These are phyloP conservation scores for Pyrenochaeta sp. DNA, from an alignment of 2,329 filamentous ascomycete species.

Conservation along the genomic window DNA sequence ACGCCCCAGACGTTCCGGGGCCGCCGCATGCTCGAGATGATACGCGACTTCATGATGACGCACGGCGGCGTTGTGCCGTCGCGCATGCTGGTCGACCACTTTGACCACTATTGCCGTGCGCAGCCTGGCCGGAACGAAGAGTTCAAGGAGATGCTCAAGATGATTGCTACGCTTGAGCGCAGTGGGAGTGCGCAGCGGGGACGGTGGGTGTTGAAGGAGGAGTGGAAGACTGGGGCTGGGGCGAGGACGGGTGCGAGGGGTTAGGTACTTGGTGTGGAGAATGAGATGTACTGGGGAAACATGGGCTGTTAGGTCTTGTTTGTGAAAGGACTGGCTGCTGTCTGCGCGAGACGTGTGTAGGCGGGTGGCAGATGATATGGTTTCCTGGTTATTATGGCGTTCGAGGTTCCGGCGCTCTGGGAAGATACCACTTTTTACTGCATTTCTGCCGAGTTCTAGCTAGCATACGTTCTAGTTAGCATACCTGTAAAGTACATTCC, in stretches of 20 bases:
- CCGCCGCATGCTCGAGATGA: constrained; percentile 60
- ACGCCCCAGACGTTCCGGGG: constrained; percentile 38
- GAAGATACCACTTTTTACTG: constrained; percentile 10
- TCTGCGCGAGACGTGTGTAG: too few relatives aligned
- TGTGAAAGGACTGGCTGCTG: too few relatives aligned
- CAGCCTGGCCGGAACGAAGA: constrained; percentile 70
- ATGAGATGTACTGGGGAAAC: background rate
- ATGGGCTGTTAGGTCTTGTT: background rate
- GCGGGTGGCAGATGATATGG: too few relatives aligned
- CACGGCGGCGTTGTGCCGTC: constrained; percentile 82
- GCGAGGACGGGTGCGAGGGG: background rate
- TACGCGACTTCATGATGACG: constrained; percentile 77
- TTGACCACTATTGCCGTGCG: constrained; percentile 79
- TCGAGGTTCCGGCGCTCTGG: constrained; percentile 1
- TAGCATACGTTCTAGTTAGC: too few relatives aligned
- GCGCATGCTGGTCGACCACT: constrained; percentile 88
- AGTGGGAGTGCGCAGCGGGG: constrained; percentile 58
- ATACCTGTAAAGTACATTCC: too few relatives aligned
- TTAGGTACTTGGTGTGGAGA: background rate
- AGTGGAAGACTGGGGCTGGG: constrained; percentile 44
- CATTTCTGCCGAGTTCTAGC: constrained; percentile 29
- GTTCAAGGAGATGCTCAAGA: constrained; percentile 82
- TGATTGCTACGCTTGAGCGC: constrained; percentile 74
- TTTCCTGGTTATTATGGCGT: constrained; percentile 3
- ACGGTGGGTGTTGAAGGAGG: constrained; percentile 67